Percentiles rank a stretch among this genome's conserved stretches.
Evolutionary conservation across 2,329 filamentous ascomycete genomes (phyloP).

Genomic region (Thielaviopsis punctulata): DNA sequence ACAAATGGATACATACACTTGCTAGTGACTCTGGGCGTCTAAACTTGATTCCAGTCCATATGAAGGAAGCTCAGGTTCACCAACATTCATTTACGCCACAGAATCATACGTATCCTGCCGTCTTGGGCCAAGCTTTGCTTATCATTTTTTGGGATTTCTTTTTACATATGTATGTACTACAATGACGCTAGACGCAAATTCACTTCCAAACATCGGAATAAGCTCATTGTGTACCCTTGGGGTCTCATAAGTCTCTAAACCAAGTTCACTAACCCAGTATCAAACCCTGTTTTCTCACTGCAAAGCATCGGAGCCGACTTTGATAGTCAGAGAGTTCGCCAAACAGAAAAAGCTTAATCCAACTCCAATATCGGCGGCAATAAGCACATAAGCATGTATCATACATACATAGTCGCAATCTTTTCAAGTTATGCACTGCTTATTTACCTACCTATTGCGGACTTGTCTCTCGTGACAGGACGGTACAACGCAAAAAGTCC

Average conservation of each 20-base stretch:
- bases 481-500: not conserved
- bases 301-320: not conserved
- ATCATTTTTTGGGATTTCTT: not conserved
- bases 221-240: not conserved
- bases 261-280: not conserved
- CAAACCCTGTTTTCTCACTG: not conserved
- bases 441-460: not conserved
- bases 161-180: not conserved
- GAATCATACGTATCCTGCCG: not conserved
- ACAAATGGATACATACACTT: too few species aligned
- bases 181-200: not conserved
- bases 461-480: not conserved
- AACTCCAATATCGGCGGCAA: too few species aligned
- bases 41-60: too few species aligned
- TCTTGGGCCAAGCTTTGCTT: not conserved
- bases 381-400: not conserved
- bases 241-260: not conserved
- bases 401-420: too few species aligned
- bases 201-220: not conserved
- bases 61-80: too few species aligned
- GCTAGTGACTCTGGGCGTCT: too few species aligned
- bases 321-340: not conserved
- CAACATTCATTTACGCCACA: too few species aligned
- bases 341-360: not conserved
- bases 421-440: not conserved